Base-by-base conservation (phyloP, 176 grass and related monocot species). In the Oryza officinalis region DNA sequence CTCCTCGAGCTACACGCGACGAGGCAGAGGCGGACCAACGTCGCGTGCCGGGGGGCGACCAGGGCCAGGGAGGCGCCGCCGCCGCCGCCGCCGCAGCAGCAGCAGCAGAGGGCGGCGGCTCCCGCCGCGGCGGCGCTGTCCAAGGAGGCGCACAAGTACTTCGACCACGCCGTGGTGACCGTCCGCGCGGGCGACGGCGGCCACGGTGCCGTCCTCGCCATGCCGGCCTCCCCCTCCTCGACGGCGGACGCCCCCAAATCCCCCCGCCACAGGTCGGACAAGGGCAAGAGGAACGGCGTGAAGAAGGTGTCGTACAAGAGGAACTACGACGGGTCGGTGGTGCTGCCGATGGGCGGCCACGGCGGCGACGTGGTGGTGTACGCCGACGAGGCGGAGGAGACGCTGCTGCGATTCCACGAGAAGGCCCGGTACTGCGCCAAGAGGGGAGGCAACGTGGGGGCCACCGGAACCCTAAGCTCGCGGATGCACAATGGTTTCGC, bases 131-230 rank as follows among this genome's bases (percentile, higher is more conserved):
- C 76, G 14, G 77, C 87, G 50, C 82, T 93, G 57, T 11, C 70
- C 45, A 98, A 89, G 86, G 95, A 98, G 87, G 88, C 95, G 13
- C 95, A 98, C 82, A 95, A 98, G 30, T 98, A 93, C 87, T 98
- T 98, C 40, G 95, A 98, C 84, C 95, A 95, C 79, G 92, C 91
- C 13, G 45, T 86, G 13, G 87, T 95, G 67, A 87, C 84, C 27
- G 95, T 95, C 32, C 92, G 92, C 68, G 89, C 84, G 11, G 92
- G 95, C 8, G 92, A 95, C 76, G 95, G 95, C 76, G 91, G 95
- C 57, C 95, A 98, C 76, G 92, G 95, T 63, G 89, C 91, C 40
- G 87, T 98, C 4, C 92, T 95, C 41, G 80, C 74, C 87, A 90
- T 95, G 90, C 95, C 91, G 37, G 77, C 69, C 52, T 72, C 77